Evolutionary conservation across 805 yeast genomes (phyloP), one percentile per base, ranked within the genome.

Genomic region (Cyberlindnera xylosilytica): DNA sequence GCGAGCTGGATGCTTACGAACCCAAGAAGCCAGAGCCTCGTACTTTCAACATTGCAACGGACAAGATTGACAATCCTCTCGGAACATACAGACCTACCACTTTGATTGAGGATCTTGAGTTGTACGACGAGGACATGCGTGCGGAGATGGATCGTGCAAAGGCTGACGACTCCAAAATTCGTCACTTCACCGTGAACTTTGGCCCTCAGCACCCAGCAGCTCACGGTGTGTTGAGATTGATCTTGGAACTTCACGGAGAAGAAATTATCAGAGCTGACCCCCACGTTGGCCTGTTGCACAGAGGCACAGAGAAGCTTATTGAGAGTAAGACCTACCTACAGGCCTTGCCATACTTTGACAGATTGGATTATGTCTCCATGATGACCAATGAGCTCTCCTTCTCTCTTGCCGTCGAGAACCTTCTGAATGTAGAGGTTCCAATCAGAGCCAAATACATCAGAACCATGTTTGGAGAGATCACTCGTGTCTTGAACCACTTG

Each of bases 131-230:
- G 24, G 65, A 61, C 41, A 48, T 51, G 44, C 49, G 50, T 20
- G 50, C 41, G 19, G 54, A 57, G 45, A 66, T 66, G 52, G 43
- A 33, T 24, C 43, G 48, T 9, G 30, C 34, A 17, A 46, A 40
- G 15, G 45, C 45, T 36, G 57, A 56, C 33, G 45, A 49, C 30
- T 44, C 58, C 31, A 74, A 85, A 63, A 81, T 87, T 60, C 80
- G 95, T 64, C 95, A 86, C 62, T 87, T 87, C 71, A 87, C 95
- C 38, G 81, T 87, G 62, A 87, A 87, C 68, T 87, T 87, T 62
- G 96, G 95, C 28, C 96, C 96, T 37, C 96, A 87, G 69, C 96
- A 87, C 70, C 96, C 96, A 19, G 96, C 96, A 49, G 95, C 95
- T 22, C 96, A 87, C 70, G 96, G 96, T 53, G 96, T 87, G 66